Base-by-base conservation (phyloP, 805 yeast species). In the Hanseniaspora osmophila region DNA sequence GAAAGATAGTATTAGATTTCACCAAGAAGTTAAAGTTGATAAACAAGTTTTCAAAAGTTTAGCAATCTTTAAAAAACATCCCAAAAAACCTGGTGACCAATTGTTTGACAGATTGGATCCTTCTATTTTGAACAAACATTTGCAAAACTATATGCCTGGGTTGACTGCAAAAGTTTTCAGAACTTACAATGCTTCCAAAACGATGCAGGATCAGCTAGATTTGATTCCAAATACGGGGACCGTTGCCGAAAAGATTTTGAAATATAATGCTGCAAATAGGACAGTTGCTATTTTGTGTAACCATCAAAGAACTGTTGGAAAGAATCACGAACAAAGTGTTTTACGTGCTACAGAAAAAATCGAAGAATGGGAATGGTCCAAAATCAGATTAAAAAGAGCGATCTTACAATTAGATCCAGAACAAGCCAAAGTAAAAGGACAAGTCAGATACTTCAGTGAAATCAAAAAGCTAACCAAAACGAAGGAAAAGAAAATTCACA, bases 81-180 rank as follows among this genome's bases (percentile, higher is more conserved):
- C 97, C 29, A 90, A 90, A 60, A 78, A 71, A 50, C 87, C 88
- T 4, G 96, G 96, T 15, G 96, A 90, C 65, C 87, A 87, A 60
- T 70, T 90, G 51, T 90, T 90, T 63, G 96, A 88, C 63, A 72
- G 96, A 52, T 72, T 90, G 41, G 90, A 82, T 55, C 96, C 96
- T 7, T 65, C 83, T 1, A 66, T 81, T 33, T 70, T 88, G 57
- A 88, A 88, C 68, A 84, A 80, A 61, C 88, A 86, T 60, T 74
- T 88, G 57, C 96, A 87, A 58, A 78, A 74, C 48, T 87, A 88
- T 63, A 81, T 88, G 92, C 78, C 83, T 19, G 97, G 97, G 0
- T 70, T 88, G 51, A 87, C 96, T 0, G 97, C 97, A 4, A 88
- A 88, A 63, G 96, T 88, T 17, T 90, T 88, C 71, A 94, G 97